Evolutionary conservation across 208 protist species (phyloP).

Genomic region (Entamoeba invadens): DNA sequence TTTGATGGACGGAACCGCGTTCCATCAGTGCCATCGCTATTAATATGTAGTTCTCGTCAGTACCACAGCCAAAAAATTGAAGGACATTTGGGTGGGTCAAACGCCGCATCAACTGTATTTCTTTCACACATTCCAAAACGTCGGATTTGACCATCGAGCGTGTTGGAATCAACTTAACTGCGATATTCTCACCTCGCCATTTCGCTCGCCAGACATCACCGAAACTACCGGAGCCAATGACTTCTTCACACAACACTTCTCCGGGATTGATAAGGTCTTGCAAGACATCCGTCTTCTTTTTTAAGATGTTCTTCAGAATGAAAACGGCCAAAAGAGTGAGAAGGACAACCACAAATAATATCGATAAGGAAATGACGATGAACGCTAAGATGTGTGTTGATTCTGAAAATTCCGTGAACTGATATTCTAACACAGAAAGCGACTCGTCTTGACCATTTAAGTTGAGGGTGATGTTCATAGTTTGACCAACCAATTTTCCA

Average conservation of each 20-base stretch:
- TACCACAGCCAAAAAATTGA: constrained; percentile 44
- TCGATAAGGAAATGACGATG: not conserved
- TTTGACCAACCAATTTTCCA: not conserved
- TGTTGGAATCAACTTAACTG: constrained; percentile 20
- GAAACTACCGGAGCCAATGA: constrained; percentile 17
- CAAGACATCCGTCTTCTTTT: not conserved
- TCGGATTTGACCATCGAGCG: not conserved
- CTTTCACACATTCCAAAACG: constrained; percentile 30
- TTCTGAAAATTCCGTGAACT: not conserved
- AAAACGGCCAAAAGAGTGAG: not conserved
- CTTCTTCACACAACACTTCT: not conserved
- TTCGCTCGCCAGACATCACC: not conserved
- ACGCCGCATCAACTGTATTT: constrained; percentile 24
- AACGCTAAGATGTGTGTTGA: not conserved
- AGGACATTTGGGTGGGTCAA: constrained; percentile 44
- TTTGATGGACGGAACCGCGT: constrained; percentile 9
- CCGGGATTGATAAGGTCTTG: not conserved
- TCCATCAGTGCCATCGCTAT: constrained; percentile 42
- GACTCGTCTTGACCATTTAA: not conserved
- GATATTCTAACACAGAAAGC: not conserved
- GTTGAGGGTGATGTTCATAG: not conserved
- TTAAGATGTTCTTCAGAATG: not conserved
- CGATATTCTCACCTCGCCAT: constrained; percentile 27
- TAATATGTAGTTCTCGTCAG: constrained; percentile 30
- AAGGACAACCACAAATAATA: not conserved